Evolutionary conservation across 2,329 filamentous ascomycete genomes (phyloP).

Genomic region (Tothia fuscella): DNA sequence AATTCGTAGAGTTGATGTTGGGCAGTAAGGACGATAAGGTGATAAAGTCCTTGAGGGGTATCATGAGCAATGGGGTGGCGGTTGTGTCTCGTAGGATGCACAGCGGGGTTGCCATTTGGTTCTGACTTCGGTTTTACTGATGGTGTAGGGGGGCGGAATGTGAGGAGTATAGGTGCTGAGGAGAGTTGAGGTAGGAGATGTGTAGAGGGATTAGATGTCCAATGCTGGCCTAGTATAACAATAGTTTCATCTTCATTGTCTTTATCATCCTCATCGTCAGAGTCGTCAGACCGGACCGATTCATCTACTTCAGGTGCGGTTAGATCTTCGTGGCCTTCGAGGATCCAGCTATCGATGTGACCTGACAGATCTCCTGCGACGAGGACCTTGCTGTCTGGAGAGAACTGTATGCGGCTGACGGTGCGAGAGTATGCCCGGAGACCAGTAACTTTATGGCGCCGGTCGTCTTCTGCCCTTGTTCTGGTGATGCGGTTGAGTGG

Average conservation of each 20-base stretch:
- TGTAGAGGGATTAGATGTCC: slow-evolving; percentile 62
- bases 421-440: slow-evolving; percentile 66
- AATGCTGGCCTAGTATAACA: slow-evolving; percentile 50
- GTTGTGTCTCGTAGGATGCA: slow-evolving; percentile 38
- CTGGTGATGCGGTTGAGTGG: slow-evolving; percentile 26
- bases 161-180: slow-evolving; percentile 32
- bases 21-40: slow-evolving; percentile 49
- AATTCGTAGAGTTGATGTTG: slow-evolving; percentile 64
- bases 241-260: slow-evolving; percentile 35
- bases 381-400: slow-evolving; percentile 65
- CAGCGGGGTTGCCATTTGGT: slow-evolving; percentile 34
- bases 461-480: slow-evolving; percentile 18
- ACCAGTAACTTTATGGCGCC: slow-evolving; percentile 53
- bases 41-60: slow-evolving; percentile 40
- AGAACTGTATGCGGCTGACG: slow-evolving; percentile 66
- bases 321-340: slow-evolving; percentile 46
- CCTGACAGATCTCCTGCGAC: slow-evolving; percentile 73
- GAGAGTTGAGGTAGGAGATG: slow-evolving; percentile 34
- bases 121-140: slow-evolving; percentile 12
- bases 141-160: slow-evolving; percentile 31
- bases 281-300: slow-evolving; percentile 13
- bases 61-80: slow-evolving; percentile 44
- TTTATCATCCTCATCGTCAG: slow-evolving; percentile 16
- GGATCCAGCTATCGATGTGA: slow-evolving; percentile 74
- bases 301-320: slow-evolving; percentile 29